phyloP scores from a whole-genome alignment of 306 rosid species.

The Luffa acutangula region DNA sequence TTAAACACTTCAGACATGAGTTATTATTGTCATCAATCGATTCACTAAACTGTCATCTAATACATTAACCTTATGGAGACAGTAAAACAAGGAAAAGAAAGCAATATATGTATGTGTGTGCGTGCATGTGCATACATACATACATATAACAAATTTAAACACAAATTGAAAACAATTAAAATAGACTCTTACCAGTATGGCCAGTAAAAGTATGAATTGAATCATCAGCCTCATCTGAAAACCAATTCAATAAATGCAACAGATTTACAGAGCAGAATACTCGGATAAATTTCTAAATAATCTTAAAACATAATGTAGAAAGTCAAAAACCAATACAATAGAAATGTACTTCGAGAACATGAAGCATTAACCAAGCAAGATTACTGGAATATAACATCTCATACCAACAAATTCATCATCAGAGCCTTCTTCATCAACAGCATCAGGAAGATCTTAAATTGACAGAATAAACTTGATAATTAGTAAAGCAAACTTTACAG shows the following conservation, averaged over 20 bases:
- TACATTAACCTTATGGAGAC: neutral
- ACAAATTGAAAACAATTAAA: neutral
- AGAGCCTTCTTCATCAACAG: conserved; percentile 21
- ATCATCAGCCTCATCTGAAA: conserved; percentile 65
- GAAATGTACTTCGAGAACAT: neutral
- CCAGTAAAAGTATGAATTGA: conserved; percentile 68
- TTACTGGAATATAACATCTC: neutral
- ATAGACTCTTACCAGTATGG: conserved; percentile 46
- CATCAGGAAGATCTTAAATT: conserved; percentile 44
- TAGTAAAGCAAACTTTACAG: neutral
- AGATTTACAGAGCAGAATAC: neutral
- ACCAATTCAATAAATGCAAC: conserved; percentile 3
- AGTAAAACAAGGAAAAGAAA: neutral
- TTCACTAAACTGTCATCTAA: neutral
- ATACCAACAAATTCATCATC: conserved; percentile 31
- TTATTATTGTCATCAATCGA: neutral
- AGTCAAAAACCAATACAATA: neutral
- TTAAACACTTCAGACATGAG: neutral
- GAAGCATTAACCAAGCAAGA: neutral
- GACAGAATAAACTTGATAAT: neutral
- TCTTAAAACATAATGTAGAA: neutral
- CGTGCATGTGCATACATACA: neutral
- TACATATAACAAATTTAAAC: neutral
- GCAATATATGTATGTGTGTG: neutral
- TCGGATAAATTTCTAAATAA: neutral